These are phyloP conservation scores for Gossypium herbaceum DNA, from an alignment of 345 rosid species.

Conservation along the genomic window DNA sequence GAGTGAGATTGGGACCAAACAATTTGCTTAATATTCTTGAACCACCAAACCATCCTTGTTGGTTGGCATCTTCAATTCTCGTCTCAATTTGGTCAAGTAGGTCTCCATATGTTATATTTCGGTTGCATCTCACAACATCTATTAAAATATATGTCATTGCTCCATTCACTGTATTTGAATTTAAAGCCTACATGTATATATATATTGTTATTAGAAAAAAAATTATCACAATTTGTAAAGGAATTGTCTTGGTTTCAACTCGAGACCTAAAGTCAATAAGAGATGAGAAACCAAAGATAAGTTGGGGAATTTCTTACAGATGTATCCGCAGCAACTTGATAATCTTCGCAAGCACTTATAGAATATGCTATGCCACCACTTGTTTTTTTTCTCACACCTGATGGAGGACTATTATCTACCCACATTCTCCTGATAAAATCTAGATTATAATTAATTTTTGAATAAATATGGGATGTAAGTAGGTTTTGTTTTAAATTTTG, in stretches of 20 bases:
- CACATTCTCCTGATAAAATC: background rate
- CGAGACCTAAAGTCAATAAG: too few relatives aligned
- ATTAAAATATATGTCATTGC: constrained; percentile 10
- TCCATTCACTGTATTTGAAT: constrained; percentile 10
- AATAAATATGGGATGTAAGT: too few relatives aligned
- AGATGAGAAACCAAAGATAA: too few relatives aligned
- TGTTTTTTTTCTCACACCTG: constrained; percentile 22
- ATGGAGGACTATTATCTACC: constrained; percentile 24
- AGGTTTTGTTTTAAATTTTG: too few relatives aligned
- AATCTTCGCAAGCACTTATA: constrained; percentile 10
- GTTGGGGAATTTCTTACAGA: background rate
- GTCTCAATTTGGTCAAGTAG: background rate
- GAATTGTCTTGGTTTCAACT: too few relatives aligned
- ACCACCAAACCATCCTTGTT: constrained; percentile 9
- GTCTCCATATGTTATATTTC: background rate
- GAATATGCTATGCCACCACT: constrained; percentile 14
- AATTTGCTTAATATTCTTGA: background rate
- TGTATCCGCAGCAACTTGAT: constrained; percentile 13
- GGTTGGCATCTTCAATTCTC: background rate
- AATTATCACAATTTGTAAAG: too few relatives aligned
- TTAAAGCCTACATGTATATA: background rate
- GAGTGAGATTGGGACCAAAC: constrained; percentile 10
- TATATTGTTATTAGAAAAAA: too few relatives aligned
- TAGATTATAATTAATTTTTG: background rate
- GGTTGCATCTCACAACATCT: background rate